Evolutionary conservation across 257 asterid genomes (phyloP).

Genomic region (Handroanthus guayacan): DNA sequence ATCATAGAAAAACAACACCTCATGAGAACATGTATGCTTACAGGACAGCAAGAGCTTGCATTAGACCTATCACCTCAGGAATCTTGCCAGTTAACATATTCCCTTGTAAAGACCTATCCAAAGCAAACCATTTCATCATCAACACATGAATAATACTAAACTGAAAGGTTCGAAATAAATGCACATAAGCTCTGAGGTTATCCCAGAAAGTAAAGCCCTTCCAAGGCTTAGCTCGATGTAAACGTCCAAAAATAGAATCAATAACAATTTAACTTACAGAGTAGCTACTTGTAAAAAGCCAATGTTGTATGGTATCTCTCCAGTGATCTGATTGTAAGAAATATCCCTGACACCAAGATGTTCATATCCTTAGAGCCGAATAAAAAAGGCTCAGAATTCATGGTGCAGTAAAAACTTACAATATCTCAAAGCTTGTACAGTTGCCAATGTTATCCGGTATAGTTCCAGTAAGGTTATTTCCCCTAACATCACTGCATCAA

Average conservation of each 20-base stretch:
- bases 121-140: neutral
- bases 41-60: conserved; percentile 99
- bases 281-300: conserved; percentile 99
- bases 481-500: conserved; percentile 80
- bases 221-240: neutral
- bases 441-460: conserved; percentile 94
- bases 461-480: conserved; percentile 82
- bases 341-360: conserved; percentile 66
- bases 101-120: conserved; percentile 86
- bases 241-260: conserved; percentile 2
- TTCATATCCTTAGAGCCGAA: neutral
- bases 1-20: neutral
- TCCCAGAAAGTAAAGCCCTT: neutral
- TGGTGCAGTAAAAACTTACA: conserved; percentile 56
- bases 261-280: conserved; percentile 59
- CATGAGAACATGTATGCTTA: conserved; percentile 48
- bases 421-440: conserved; percentile 94
- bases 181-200: neutral
- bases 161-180: neutral
- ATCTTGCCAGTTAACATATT: conserved; percentile 88
- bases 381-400: neutral
- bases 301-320: conserved; percentile 94
- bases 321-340: conserved; percentile 88
- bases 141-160: neutral
- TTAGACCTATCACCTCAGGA: conserved; percentile 95